phyloP scores from a whole-genome alignment of 2,329 filamentous ascomycete genomes.

The Nakataea oryzae region DNA sequence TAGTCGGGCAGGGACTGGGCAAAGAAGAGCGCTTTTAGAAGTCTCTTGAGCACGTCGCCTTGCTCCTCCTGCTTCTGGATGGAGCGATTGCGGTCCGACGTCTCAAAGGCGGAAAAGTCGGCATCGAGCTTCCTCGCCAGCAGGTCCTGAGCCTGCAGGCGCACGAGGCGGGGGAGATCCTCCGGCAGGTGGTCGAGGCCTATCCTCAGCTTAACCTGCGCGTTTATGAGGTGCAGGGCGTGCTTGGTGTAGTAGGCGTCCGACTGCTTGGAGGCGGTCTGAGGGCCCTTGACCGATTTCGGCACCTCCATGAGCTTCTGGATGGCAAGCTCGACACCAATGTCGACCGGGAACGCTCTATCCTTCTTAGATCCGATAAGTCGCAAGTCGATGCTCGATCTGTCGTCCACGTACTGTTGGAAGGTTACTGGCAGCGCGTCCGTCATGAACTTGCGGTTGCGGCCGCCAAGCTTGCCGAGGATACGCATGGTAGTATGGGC shows the following conservation, averaged over 20 bases:
- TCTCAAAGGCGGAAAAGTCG: conserved; percentile 60
- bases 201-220: conserved; percentile 83
- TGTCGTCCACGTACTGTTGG: conserved; percentile 78
- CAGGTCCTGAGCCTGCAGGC: conserved; percentile 83
- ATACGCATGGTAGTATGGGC: conserved; percentile 97
- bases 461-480: conserved; percentile 86
- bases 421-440: conserved; percentile 77
- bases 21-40: conserved; percentile 82
- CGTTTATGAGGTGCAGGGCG: conserved; percentile 75
- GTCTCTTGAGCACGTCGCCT: conserved; percentile 70
- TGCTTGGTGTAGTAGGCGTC: conserved; percentile 90
- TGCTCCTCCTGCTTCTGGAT: conserved; percentile 80
- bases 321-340: conserved; percentile 83
- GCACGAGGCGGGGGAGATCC: conserved; percentile 73
- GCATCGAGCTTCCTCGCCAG: conserved; percentile 60
- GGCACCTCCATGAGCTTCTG: conserved; percentile 76
- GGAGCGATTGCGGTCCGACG: conserved; percentile 70
- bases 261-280: conserved; percentile 40
- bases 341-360: conserved; percentile 73
- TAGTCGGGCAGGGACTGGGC: conserved; percentile 76
- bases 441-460: conserved; percentile 92
- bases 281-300: conserved; percentile 39
- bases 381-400: conserved; percentile 76
- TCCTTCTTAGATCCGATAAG: conserved; percentile 85
- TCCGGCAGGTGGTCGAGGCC: conserved; percentile 83